Evolutionary conservation across 257 asterid species (phyloP).

Genomic region (Catharanthus roseus): DNA sequence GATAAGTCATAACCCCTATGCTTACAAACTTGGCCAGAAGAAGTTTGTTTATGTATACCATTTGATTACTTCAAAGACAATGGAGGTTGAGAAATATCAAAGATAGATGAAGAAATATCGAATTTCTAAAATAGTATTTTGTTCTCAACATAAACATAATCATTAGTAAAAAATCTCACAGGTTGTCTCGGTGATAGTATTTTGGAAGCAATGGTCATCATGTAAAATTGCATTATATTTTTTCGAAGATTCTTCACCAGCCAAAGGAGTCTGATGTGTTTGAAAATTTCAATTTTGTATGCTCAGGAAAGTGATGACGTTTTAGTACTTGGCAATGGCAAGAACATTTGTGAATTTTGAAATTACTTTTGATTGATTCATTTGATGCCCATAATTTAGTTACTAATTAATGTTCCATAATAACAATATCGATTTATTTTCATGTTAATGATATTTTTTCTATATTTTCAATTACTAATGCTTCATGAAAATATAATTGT

Average conservation of each 20-base stretch:
- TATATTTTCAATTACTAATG: too few relatives aligned
- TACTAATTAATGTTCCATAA: too few relatives aligned
- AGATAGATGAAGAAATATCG: conserved; percentile 45
- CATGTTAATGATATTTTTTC: too few relatives aligned
- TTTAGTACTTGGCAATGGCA: too few relatives aligned
- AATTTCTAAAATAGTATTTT: conserved; percentile 48
- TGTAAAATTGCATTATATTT: conserved; percentile 16
- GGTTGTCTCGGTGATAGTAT: conserved; percentile 35
- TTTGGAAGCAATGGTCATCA: conserved; percentile 49
- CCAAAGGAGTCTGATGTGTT: conserved; percentile 45
- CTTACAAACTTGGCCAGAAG: conserved; percentile 75
- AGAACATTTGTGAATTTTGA: too few relatives aligned
- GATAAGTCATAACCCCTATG: conserved; percentile 76
- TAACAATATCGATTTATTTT: too few relatives aligned
- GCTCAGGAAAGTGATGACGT: too few relatives aligned
- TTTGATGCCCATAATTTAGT: too few relatives aligned
- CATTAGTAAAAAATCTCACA: neutral
- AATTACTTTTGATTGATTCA: too few relatives aligned
- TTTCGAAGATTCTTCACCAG: conserved; percentile 43
- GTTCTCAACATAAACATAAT: conserved; percentile 13
- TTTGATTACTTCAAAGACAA: conserved; percentile 34
- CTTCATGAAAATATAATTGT: too few relatives aligned
- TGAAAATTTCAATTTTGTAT: conserved; percentile 22
- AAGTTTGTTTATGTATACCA: conserved; percentile 62
- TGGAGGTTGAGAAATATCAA: conserved; percentile 47